Conservation (phyloP, 2,329 filamentous ascomycete species). For the Verticillium klebahnii region DNA sequence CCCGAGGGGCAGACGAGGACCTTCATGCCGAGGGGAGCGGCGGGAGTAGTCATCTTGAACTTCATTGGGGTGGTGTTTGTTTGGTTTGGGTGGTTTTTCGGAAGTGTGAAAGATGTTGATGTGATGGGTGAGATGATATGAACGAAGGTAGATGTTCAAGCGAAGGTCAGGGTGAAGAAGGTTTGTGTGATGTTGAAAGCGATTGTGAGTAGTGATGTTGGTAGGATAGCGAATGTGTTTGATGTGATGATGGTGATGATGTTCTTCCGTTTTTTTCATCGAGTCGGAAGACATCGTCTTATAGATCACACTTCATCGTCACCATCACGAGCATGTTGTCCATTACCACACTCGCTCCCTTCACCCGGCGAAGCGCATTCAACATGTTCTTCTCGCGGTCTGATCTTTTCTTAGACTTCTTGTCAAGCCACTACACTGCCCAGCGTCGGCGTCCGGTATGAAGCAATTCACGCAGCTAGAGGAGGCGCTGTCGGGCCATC, state of each 20-base stretch:
- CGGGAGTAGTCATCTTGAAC: conserved; percentile 4
- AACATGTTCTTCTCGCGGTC: neutral
- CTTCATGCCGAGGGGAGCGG: conserved; percentile 18
- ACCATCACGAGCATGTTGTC: neutral
- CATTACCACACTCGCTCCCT: neutral
- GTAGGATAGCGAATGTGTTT: neutral
- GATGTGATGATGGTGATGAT: neutral
- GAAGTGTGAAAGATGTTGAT: neutral
- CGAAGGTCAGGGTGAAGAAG: neutral
- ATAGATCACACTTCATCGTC: neutral
- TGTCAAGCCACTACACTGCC: neutral
- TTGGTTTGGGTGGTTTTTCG: neutral
- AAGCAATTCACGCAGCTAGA: neutral
- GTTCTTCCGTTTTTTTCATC: neutral
- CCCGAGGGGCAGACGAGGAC: conserved; percentile 47
- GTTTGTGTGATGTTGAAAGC: neutral
- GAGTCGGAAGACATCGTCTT: neutral
- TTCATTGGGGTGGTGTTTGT: neutral
- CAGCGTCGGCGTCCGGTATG: neutral
- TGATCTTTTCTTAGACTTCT: neutral
- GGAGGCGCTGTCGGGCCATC: neutral
- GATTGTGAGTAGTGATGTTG: neutral
- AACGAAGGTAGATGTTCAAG: neutral
- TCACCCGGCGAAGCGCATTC: neutral
- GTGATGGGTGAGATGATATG: neutral